Base-by-base conservation (phyloP, 164 flowering plant genomes). In the Vitis riparia region DNA sequence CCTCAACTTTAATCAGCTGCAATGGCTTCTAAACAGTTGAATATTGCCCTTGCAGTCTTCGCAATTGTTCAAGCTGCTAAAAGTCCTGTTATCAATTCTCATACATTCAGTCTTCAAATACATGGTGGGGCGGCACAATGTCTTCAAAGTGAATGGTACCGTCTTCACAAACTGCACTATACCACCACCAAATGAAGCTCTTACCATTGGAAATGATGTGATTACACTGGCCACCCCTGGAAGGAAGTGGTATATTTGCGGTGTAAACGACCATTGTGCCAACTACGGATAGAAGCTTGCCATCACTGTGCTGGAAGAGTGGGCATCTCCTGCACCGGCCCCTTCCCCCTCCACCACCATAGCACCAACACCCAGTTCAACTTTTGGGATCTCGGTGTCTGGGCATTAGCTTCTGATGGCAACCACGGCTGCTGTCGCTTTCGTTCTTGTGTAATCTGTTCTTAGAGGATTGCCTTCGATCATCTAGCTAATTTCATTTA, bases 241-340 rank as follows among this genome's bases (percentile, higher is more conserved):
- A 32, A 62, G 29, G 8, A 70, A 70, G 29, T 70, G 73, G 73
- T 70, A 70, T 59, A 52, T 70, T 70, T 70, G 73, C 37, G 61
- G 67, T 8, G 61, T 62, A 4, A 14, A 7, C 14, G 15, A 53
- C 15, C 73, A 70, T 60, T 70, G 73, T 51, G 11, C 0, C 6
- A 1, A 2, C 0, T 27, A 44, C 2, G 55, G 51, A 5, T 51
- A 27, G 32, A 69, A 69, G 59, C 66, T 69, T 9, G 3, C 6
- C 12, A 70, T 70, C 9, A 52, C 30, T 1, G 73, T 74, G 9
- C 3, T 19, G 51, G 51, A 23, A 19, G 23, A 32, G 44, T 32
- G 5, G 44, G 44, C 44, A 2, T 3, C 44, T 32, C 23, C 44
- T 32, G 44, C 0, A 32, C 44, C 44, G 7, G 44, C 44, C 44